Base-by-base conservation (phyloP, 495 filamentous ascomycete species). In the Aspergillus hancockii region DNA sequence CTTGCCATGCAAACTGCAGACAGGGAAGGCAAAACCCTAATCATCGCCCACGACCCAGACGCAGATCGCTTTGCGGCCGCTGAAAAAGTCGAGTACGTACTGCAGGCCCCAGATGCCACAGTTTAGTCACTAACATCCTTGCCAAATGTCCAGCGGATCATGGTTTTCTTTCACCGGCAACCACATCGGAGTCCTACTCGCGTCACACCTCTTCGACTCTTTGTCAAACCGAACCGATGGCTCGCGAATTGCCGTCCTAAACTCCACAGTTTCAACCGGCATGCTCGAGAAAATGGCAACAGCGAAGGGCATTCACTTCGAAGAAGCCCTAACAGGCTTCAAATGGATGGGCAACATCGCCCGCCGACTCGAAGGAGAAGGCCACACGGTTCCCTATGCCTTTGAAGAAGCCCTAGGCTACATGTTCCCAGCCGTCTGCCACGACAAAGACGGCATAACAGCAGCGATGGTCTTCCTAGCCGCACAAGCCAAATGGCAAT, bases 401-500 rank as follows among this genome's bases (percentile, higher is more conserved):
- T 91, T 84, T 60, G 88, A 91, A 68, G 88, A 91, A 73, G 88
- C 88, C 8, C 79, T 90, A 8, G 88, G 88, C 2, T 91, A 89
- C 67, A 91, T 91, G 88, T 87, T 90, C 57, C 73, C 88, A 1
- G 66, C 71, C 8, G 78, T 89, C 7, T 85, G 84, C 53, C 78
- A 83, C 59, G 88, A 91, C 67, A 91, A 91, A 63, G 88, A 91
- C 67, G 86, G 85, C 30, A 84, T 91, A 54, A 77, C 83, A 3
- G 86, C 88, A 9, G 85, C 86, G n/a, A 73, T 79, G 5, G 74
- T 88, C 9, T 90, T 91, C 68, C 69, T 90, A 5, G 69, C 75
- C 4, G 86, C 87, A 30, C 76, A 75, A 49, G 71, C 73, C 12
- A 75, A 78, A 60, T 88, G 85, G 83, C 71, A 66, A 10, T 57